Evolutionary conservation across 179 eudicot species (phyloP).

Genomic region (Patellifolia procumbens): DNA sequence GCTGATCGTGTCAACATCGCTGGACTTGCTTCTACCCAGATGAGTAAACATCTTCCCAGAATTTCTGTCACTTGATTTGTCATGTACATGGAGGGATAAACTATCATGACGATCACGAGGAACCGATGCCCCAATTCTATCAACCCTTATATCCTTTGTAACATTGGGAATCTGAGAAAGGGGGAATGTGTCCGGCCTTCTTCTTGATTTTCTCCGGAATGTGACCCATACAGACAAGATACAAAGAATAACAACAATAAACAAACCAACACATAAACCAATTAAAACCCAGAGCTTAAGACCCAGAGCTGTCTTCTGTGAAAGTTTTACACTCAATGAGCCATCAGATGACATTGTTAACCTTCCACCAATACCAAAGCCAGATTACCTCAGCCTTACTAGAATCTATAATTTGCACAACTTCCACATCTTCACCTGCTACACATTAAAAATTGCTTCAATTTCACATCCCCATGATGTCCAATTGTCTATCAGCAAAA

Average conservation of each 20-base stretch:
- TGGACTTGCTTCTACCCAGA: slow-evolving; percentile 72
- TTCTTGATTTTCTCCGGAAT: slow-evolving; percentile 60
- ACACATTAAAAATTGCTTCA: slow-evolving; percentile 15
- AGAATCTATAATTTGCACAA: slow-evolving; percentile 22
- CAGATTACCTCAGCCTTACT: slow-evolving; percentile 12
- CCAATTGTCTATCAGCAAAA: slow-evolving; percentile 7
- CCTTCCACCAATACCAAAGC: slow-evolving; percentile 14
- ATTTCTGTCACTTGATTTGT: slow-evolving; percentile 60
- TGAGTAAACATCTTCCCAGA: slow-evolving; percentile 71
- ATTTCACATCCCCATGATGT: not conserved
- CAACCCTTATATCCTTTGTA: slow-evolving; percentile 77
- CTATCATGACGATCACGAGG: slow-evolving; percentile 47
- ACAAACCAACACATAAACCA: slow-evolving; percentile 68
- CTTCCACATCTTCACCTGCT: slow-evolving; percentile 47
- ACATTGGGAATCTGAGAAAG: slow-evolving; percentile 68
- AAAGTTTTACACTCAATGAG: slow-evolving; percentile 51
- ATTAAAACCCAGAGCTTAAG: slow-evolving; percentile 76
- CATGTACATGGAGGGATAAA: slow-evolving; percentile 38
- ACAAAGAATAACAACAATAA: slow-evolving; percentile 68
- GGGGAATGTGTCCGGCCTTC: slow-evolving; percentile 43
- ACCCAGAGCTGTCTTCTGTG: slow-evolving; percentile 54
- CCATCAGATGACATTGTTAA: slow-evolving; percentile 53
- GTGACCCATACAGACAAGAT: slow-evolving; percentile 63
- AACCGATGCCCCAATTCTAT: slow-evolving; percentile 53
- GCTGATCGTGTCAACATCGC: slow-evolving; percentile 73